phyloP scores from a whole-genome alignment of 805 yeast species.

The Saturnispora galanensis region DNA sequence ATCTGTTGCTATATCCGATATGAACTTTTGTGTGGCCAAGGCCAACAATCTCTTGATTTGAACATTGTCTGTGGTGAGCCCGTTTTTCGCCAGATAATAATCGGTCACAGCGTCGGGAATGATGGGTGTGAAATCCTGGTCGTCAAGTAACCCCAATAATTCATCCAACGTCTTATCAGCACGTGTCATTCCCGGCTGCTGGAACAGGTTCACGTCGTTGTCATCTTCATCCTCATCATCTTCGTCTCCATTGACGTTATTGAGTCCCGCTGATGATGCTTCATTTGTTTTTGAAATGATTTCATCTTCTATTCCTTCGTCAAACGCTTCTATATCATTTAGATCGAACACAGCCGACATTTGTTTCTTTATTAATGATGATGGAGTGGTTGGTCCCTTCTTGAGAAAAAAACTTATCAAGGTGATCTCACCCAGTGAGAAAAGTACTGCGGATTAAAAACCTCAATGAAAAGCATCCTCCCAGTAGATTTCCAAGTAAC shows the following conservation, averaged over 20 bases:
- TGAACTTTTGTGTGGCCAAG: constrained; percentile 90
- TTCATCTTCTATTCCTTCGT: constrained; percentile 1
- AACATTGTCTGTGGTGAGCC: constrained; percentile 63
- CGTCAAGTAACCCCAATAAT: constrained; percentile 81
- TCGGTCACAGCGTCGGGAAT: constrained; percentile 96
- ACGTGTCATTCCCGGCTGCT: constrained; percentile 56
- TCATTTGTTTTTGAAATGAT: constrained; percentile 4
- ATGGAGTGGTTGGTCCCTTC: not conserved
- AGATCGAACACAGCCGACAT: not conserved
- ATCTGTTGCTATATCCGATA: constrained; percentile 89
- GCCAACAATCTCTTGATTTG: constrained; percentile 79
- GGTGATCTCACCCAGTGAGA: not conserved
- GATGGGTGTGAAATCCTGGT: constrained; percentile 88
- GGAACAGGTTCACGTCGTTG: constrained; percentile 7
- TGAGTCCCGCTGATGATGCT: not conserved
- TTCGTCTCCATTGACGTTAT: not conserved
- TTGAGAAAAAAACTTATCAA: not conserved
- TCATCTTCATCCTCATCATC: constrained; percentile 1
- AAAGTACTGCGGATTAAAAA: not conserved
- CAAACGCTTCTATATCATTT: not conserved
- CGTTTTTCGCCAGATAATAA: constrained; percentile 54
- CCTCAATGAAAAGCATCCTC: too few species aligned
- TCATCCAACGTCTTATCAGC: constrained; percentile 80
- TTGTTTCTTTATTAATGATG: not conserved
- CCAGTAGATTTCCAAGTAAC: too few species aligned